A percentile compares a stretch with the other conserved stretches of the same genome.
These are phyloP conservation scores for Lizonia empirigonia DNA, from an alignment of 2,329 filamentous ascomycete genomes.

Conservation along the genomic window DNA sequence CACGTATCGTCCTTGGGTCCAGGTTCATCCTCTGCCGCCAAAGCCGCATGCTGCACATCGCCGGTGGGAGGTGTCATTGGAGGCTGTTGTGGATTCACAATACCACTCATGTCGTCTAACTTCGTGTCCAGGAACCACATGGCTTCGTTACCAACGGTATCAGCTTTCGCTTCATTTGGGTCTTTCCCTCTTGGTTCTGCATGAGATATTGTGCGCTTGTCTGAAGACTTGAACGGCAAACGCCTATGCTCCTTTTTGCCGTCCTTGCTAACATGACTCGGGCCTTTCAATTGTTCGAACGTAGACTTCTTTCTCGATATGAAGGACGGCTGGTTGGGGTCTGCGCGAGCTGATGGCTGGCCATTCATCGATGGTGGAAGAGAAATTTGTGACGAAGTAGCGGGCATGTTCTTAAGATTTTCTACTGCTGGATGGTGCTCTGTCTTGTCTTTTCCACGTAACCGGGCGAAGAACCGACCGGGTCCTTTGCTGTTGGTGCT, in stretches of 20 bases:
- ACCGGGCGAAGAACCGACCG: conserved; percentile 60
- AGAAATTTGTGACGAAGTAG: conserved; percentile 47
- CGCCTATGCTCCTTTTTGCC: conserved; percentile 46
- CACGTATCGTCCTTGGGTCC: conserved; percentile 58
- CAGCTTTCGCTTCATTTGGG: conserved; percentile 49
- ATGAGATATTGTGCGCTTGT: conserved; percentile 37
- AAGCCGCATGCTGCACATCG: conserved; percentile 50
- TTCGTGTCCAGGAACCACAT: conserved; percentile 85
- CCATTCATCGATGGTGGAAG: conserved; percentile 45
- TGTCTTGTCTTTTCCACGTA: conserved; percentile 57
- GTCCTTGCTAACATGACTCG: conserved; percentile 26
- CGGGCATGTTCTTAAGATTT: conserved; percentile 47
- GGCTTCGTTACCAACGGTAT: conserved; percentile 59
- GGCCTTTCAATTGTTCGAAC: conserved; percentile 30
- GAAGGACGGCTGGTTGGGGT: conserved; percentile 35
- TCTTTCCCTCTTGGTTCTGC: conserved; percentile 50
- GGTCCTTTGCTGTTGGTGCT: conserved; percentile 55
- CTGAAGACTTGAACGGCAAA: conserved; percentile 58
- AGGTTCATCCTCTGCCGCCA: conserved; percentile 46
- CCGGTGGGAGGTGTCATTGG: conserved; percentile 70
- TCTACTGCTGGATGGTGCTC: conserved; percentile 50
- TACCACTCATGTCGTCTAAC: conserved; percentile 88
- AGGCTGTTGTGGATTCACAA: conserved; percentile 68
- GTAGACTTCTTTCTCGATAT: conserved; percentile 35
- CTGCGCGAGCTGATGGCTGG: conserved; percentile 33